These are phyloP conservation scores for Mollisiaceae sp. DNA, from an alignment of 2,329 filamentous ascomycete species.

Conservation along the genomic window DNA sequence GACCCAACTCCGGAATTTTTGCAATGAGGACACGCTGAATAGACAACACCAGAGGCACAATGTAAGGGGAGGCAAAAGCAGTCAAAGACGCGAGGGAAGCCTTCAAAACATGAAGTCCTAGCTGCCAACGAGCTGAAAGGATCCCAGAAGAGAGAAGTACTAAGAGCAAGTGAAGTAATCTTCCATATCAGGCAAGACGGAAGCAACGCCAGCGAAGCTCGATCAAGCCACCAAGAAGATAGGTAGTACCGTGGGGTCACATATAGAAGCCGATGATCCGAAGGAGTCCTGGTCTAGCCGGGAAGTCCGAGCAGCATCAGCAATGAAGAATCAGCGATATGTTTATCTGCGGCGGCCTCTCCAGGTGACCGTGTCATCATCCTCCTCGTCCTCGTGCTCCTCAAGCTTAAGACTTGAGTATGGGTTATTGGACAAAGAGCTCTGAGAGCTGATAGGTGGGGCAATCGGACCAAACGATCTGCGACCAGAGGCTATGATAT, in stretches of 20 bases:
- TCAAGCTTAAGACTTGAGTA: slow-evolving; percentile 8
- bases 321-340: neutral
- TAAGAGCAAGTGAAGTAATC: neutral
- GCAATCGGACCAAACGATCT: slow-evolving; percentile 18
- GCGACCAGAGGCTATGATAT: neutral
- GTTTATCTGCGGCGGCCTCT: slow-evolving; percentile 7
- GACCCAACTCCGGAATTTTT: slow-evolving; percentile 4
- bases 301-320: neutral
- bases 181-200: neutral
- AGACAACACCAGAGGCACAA: neutral
- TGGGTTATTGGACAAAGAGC: neutral
- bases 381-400: slow-evolving; percentile 13
- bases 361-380: slow-evolving; percentile 14
- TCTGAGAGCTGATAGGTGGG: slow-evolving; percentile 2
- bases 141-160: neutral
- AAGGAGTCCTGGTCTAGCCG: neutral
- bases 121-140: neutral
- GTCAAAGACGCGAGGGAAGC: neutral
- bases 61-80: neutral
- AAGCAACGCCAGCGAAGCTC: neutral
- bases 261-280: neutral
- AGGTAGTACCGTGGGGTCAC: too few species aligned
- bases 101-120: neutral
- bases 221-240: neutral
- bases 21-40: neutral